A percentile compares a stretch with the other conserved stretches of the same genome.
Conservation (phyloP, 2,329 filamentous ascomycete genomes). For the Simplicillium sp. region DNA sequence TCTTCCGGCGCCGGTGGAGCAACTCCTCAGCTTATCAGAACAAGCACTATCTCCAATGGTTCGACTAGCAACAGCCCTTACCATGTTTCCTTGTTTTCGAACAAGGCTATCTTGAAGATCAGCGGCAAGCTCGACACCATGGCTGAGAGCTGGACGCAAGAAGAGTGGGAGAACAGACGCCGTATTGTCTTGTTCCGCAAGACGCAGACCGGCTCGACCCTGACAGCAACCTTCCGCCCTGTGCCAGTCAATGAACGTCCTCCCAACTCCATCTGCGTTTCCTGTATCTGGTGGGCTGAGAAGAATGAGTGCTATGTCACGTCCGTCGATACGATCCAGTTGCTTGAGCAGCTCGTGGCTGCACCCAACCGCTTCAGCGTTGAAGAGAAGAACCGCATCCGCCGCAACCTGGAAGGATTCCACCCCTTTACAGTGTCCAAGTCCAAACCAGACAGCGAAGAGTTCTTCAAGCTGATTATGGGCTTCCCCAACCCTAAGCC, state of each 20-base stretch:
- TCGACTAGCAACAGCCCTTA: slow-evolving; percentile 38
- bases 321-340: slow-evolving; percentile 89
- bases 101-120: slow-evolving; percentile 78
- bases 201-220: slow-evolving; percentile 70
- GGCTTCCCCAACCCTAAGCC: slow-evolving; percentile 91
- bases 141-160: slow-evolving; percentile 71
- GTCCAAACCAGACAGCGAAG: slow-evolving; percentile 81
- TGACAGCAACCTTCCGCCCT: slow-evolving; percentile 70
- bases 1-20: slow-evolving; percentile 17
- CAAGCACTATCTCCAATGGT: slow-evolving; percentile 39
- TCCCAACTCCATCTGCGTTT: slow-evolving; percentile 84
- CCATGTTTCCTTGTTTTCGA: slow-evolving; percentile 73
- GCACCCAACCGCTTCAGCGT: slow-evolving; percentile 73
- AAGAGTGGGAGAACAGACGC: slow-evolving; percentile 71
- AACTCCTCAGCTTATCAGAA: slow-evolving; percentile 42
- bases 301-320: slow-evolving; percentile 88
- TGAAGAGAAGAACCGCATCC: slow-evolving; percentile 96
- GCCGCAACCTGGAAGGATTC: slow-evolving; percentile 91
- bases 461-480: slow-evolving; percentile 99
- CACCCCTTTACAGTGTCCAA: slow-evolving; percentile 90
- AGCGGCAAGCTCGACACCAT: slow-evolving; percentile 77
- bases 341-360: slow-evolving; percentile 85
- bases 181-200: slow-evolving; percentile 85
- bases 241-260: slow-evolving; percentile 71
- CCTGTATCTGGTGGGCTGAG: slow-evolving; percentile 95